Percentiles rank a stretch among this genome's conserved stretches.
phyloP scores from a whole-genome alignment of 129 eudicot species.

The Flaveria bidentis region DNA sequence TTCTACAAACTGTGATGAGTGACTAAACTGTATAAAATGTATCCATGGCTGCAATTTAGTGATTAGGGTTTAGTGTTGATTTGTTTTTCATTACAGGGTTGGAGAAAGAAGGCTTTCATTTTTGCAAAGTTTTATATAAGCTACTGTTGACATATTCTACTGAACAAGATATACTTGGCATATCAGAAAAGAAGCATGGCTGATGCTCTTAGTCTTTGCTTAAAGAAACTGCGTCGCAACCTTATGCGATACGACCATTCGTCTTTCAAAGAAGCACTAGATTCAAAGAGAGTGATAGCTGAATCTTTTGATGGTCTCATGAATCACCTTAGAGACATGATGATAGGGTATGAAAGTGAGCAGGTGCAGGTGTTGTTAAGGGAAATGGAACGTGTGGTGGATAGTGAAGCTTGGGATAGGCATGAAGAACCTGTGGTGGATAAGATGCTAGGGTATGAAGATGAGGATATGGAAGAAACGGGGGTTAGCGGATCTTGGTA shows the following conservation, averaged over 20 bases:
- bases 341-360: slow-evolving; percentile 21
- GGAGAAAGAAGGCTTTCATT: background rate
- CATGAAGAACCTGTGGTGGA: background rate
- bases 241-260: background rate
- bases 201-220: background rate
- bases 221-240: background rate
- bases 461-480: background rate
- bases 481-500: background rate
- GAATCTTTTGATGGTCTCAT: slow-evolving; percentile 7
- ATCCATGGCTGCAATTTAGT: too few species aligned
- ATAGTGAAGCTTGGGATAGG: too few species aligned
- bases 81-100: too few species aligned
- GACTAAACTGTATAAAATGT: too few species aligned
- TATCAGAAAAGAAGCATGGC: background rate
- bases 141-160: background rate
- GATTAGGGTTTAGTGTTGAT: too few species aligned
- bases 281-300: background rate
- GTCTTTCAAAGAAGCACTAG: background rate
- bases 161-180: background rate
- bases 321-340: slow-evolving; percentile 25
- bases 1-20: too few species aligned
- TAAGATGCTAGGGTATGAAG: slow-evolving; percentile 24
- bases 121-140: background rate
- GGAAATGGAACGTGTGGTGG: slow-evolving; percentile 3
- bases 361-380: slow-evolving; percentile 9